phyloP scores from a whole-genome alignment of 768 basidiomycete genomes.

The Suillus variegatus region DNA sequence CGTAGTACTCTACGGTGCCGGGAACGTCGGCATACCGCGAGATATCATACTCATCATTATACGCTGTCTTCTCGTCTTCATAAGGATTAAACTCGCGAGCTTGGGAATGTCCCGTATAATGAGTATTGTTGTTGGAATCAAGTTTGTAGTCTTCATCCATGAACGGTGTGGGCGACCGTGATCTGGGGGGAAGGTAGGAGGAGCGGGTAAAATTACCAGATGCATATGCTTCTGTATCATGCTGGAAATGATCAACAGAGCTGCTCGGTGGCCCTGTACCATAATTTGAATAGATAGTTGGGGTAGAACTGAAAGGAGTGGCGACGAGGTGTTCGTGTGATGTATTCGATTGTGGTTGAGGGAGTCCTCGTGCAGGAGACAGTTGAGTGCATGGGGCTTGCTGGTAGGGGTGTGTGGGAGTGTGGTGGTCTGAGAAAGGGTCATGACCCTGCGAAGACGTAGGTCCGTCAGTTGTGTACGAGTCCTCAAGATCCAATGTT shows the following conservation, averaged over 20 bases:
- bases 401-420: constrained; percentile 26
- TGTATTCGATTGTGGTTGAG: constrained; percentile 23
- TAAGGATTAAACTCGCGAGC: constrained; percentile 13
- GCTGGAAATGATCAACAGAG: constrained; percentile 57
- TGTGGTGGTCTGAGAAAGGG: constrained; percentile 31
- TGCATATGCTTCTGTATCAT: constrained; percentile 70
- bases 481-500: constrained; percentile 53
- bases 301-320: constrained; percentile 25
- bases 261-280: constrained; percentile 26
- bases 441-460: constrained; percentile 31
- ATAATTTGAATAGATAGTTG: constrained; percentile 12
- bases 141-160: constrained; percentile 74
- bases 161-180: constrained; percentile 76
- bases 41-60: constrained; percentile 31
- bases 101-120: constrained; percentile 49
- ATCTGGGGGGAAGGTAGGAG: constrained; percentile 54
- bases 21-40: constrained; percentile 30
- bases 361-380: constrained; percentile 33
- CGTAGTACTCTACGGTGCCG: constrained; percentile 19
- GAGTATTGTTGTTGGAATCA: constrained; percentile 54
- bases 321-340: constrained; percentile 21
- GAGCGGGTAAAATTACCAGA: constrained; percentile 58
- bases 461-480: constrained; percentile 1
- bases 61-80: constrained; percentile 26
- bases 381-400: constrained; percentile 40